Evolutionary conservation across 176 grass and related monocot species (phyloP).

Genomic region (Carex littledalei): DNA sequence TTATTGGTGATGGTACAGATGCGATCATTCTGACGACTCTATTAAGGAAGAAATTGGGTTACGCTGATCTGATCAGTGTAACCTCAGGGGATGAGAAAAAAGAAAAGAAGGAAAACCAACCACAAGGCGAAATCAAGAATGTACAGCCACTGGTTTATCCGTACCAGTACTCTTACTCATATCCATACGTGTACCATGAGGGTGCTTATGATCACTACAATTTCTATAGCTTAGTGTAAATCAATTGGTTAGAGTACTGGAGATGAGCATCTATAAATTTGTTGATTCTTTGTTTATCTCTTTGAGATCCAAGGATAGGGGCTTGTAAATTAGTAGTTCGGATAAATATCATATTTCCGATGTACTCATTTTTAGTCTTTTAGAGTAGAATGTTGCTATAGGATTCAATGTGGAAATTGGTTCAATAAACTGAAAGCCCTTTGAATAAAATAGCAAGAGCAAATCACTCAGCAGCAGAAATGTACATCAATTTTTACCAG

Average conservation of each 20-base stretch:
- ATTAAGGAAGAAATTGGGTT: slow-evolving; percentile 41
- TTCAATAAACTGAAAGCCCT: background rate
- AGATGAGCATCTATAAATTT: background rate
- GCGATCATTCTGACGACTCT: slow-evolving; percentile 32
- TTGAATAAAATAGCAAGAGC: background rate
- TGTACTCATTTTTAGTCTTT: background rate
- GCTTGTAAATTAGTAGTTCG: background rate
- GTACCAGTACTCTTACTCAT: slow-evolving; percentile 6
- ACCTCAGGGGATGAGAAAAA: slow-evolving; percentile 23
- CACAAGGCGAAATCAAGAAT: background rate
- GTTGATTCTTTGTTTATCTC: background rate
- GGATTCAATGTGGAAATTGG: background rate
- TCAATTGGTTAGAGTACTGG: background rate
- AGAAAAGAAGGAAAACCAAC: background rate
- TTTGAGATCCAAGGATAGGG: background rate
- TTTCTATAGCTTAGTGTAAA: background rate
- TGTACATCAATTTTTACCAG: background rate
- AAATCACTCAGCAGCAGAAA: background rate
- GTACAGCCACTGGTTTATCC: background rate
- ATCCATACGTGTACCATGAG: background rate
- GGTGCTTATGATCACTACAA: background rate
- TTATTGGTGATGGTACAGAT: slow-evolving; percentile 46
- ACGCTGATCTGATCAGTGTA: slow-evolving; percentile 53
- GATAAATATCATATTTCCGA: background rate
- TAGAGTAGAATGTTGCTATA: too few species aligned